Evolutionary conservation across 2,329 filamentous ascomycete genomes (phyloP), one percentile per base, ranked within the genome.

Genomic region (Cordyceps fumosorosea): DNA sequence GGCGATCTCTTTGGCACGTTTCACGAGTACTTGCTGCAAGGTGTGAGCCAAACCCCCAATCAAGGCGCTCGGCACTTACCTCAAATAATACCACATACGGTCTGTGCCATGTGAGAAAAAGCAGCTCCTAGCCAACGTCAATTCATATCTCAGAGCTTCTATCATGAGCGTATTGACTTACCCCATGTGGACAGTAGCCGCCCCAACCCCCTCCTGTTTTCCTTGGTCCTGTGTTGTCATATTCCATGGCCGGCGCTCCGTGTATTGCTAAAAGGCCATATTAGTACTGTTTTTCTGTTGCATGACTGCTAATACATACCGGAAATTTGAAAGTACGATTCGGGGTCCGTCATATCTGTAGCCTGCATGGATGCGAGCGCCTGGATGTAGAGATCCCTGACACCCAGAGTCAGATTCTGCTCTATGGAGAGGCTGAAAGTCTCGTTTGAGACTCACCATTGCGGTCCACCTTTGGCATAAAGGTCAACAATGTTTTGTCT

Each of bases 31-130:
- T 80, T 86, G 83, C 81, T 84, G 62, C n/a, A 29, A 18, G 24
- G 16, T 26, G 62, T 63, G 20, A 71, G 67, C 16, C 45, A 11
- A 34, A 14, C 14, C 20, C 7, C 11, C 20, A 5, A 24, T 34
- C 24, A 51, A n/a, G 37, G 12, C 26, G 3, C n/a, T 32, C 10
- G 6, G n/a, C 22, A 63, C 71, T 12, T 70, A 82, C 81, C 75
- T 86, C 84, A 62, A 76, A 84, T 6, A 85, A 73, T 8, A 78
- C 73, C 48, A 84, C 67, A 63, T 81, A 85, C 3, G 82, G 78
- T 6, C 83, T 80, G 69, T 87, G 84, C 84, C 82, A 86, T 20
- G 79, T 71, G 7, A 78, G 67, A 65, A 84, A 82, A 26, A 80
- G 68, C n/a, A 75, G 71, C 68, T 83, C 78, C 80, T 81, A 47